Evolutionary conservation across 441 rosid species (phyloP).

Genomic region (Gossypium trilobum): DNA sequence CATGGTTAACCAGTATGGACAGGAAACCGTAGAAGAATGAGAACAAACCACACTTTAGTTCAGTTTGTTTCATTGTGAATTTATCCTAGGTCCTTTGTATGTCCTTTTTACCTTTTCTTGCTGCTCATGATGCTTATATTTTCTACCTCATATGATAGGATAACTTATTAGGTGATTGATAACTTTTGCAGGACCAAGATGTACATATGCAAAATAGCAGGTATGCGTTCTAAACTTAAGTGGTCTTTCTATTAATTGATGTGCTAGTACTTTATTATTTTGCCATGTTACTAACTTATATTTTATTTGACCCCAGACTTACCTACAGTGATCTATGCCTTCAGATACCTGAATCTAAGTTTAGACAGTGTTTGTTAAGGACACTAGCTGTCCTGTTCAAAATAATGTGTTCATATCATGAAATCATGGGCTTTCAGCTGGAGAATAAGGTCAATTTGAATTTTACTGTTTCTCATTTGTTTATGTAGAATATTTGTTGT

Average conservation of each 20-base stretch:
- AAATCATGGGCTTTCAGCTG: constrained; percentile 71
- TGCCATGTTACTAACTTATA: constrained; percentile 25
- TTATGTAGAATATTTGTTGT: background rate
- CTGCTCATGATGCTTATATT: constrained; percentile 1
- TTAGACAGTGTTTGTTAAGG: constrained; percentile 81
- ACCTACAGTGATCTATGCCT: constrained; percentile 96
- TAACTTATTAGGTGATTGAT: constrained; percentile 19
- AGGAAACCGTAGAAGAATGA: constrained; percentile 1
- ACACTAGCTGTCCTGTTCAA: constrained; percentile 75
- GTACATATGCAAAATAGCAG: constrained; percentile 53
- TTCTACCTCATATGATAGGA: constrained; percentile 13
- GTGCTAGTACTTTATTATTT: constrained; percentile 11
- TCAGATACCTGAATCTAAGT: constrained; percentile 89
- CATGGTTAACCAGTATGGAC: background rate
- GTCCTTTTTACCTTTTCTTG: background rate
- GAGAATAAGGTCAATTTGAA: constrained; percentile 45
- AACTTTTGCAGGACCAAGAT: constrained; percentile 65
- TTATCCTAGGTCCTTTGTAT: background rate
- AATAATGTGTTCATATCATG: constrained; percentile 77
- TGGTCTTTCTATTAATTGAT: constrained; percentile 7
- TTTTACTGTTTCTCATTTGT: constrained; percentile 11
- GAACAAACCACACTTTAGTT: background rate
- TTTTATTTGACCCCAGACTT: constrained; percentile 55
- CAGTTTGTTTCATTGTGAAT: background rate
- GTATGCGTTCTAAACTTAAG: constrained; percentile 31